Evolutionary conservation across 805 yeast genomes (phyloP), one percentile per base, ranked within the genome.

Genomic region (Wickerhamomyces queroliae): DNA sequence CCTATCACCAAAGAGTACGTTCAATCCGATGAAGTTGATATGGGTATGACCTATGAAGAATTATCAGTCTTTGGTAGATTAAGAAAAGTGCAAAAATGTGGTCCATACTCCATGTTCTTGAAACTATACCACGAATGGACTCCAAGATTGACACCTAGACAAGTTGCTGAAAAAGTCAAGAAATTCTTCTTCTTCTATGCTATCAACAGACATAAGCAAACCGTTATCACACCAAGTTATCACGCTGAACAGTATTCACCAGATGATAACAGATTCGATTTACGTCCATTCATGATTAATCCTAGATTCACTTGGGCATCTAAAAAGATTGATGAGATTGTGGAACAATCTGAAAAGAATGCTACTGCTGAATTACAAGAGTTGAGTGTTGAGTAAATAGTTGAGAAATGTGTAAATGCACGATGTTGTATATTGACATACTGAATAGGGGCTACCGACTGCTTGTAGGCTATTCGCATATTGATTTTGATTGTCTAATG

Each of bases 191-290:
- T 84, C 69, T 93, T 76, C 58, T 95, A 93, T 62, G 96, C 97
- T 5, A 77, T 93, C 41, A 93, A 93, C 62, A 79, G 99, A 54
- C 99, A 93, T 63, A 93, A 93, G 64, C 93, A 87, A 80, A 93
- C 99, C 1, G 90, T 91, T n/a, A 72, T 90, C 59, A 93, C 99
- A 0, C 99, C 99, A 12, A 76, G 95, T 27, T 93, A 93, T 56
- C 99, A 93, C 54, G 99, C 99, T 0, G 99, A 93, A 60, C 95
- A 87, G 55, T 93, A 93, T 58, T 90, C 98, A 3, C 97, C 99
- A 1, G 99, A 93, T 61, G 99, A 93, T 62, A 93, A 93, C 59
- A 73, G 99, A 53, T 93, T 85, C 61, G 99, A 93, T 59, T 68
- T 95, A 55, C 73, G 99, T 50, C 99, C 99, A n/a, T 89, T 93